Percentiles rank a stretch among this genome's conserved stretches.
Evolutionary conservation across 2,329 filamentous ascomycete species (phyloP).

Genomic region (Acephala macrosclerotiorum): DNA sequence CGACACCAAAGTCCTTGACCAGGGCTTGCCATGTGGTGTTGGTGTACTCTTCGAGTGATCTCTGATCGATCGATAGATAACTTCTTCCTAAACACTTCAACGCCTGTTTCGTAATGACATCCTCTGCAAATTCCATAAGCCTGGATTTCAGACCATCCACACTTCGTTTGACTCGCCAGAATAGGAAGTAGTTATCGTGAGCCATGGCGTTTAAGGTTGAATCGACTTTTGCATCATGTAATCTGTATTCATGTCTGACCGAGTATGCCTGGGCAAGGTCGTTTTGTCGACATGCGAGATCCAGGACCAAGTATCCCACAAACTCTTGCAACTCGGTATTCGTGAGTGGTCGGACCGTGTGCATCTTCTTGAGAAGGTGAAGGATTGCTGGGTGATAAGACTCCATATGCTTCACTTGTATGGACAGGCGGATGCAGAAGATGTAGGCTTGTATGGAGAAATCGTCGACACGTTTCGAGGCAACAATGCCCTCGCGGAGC

Average conservation of each 20-base stretch:
- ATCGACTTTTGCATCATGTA: slow-evolving; percentile 74
- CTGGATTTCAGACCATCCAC: slow-evolving; percentile 84
- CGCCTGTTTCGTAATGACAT: slow-evolving; percentile 75
- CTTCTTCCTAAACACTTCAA: slow-evolving; percentile 86
- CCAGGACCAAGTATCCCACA: slow-evolving; percentile 81
- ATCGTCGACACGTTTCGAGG: slow-evolving; percentile 74
- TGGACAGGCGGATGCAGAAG: slow-evolving; percentile 85
- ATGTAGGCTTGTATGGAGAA: slow-evolving; percentile 92
- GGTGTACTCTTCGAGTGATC: slow-evolving; percentile 73
- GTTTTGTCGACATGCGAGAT: slow-evolving; percentile 84
- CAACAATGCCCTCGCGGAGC: slow-evolving; percentile 87
- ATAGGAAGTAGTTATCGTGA: slow-evolving; percentile 83
- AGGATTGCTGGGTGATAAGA: slow-evolving; percentile 90
- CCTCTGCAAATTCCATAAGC: slow-evolving; percentile 83
- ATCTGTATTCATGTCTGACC: slow-evolving; percentile 65
- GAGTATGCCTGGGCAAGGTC: slow-evolving; percentile 78
- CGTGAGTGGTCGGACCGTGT: slow-evolving; percentile 72
- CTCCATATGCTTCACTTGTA: slow-evolving; percentile 82
- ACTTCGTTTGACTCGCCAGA: slow-evolving; percentile 72
- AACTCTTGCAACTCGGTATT: slow-evolving; percentile 80
- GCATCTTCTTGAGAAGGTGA: slow-evolving; percentile 77
- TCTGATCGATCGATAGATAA: slow-evolving; percentile 76
- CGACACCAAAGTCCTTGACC: slow-evolving; percentile 72
- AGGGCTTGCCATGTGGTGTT: slow-evolving; percentile 77
- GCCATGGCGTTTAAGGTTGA: slow-evolving; percentile 73